Evolutionary conservation across 2,329 filamentous ascomycete genomes (phyloP).

Genomic region (Aspergillus transmontanensis): DNA sequence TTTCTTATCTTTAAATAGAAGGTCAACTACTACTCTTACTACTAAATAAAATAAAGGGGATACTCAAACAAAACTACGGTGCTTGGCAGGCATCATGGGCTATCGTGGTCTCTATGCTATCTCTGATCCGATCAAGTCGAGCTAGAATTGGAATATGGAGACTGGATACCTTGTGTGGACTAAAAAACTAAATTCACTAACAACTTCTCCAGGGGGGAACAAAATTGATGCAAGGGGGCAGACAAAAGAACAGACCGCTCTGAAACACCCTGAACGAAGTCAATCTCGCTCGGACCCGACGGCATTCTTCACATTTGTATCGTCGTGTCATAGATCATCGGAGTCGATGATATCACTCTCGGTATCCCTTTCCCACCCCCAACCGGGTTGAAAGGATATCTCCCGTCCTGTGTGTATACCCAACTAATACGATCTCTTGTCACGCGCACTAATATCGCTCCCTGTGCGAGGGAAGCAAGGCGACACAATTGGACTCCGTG

Average conservation of each 20-base stretch:
- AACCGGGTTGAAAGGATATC: neutral
- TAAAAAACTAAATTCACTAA: neutral
- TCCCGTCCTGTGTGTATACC: slow-evolving; percentile 6
- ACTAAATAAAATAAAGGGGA: neutral
- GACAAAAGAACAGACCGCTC: neutral
- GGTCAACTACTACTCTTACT: too few species aligned
- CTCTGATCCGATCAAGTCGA: neutral
- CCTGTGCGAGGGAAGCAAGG: slow-evolving; percentile 1
- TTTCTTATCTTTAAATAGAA: too few species aligned
- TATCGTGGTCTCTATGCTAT: neutral
- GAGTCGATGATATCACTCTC: slow-evolving; percentile 3
- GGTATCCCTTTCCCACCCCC: neutral
- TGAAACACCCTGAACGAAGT: neutral
- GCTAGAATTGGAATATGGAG: neutral
- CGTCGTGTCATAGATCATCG: neutral
- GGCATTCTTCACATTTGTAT: neutral
- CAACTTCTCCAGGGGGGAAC: neutral
- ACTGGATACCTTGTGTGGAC: neutral
- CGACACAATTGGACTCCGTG: neutral
- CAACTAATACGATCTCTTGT: neutral
- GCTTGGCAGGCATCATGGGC: neutral
- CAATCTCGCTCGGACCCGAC: slow-evolving; percentile 3
- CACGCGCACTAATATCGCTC: slow-evolving; percentile 5
- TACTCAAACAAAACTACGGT: neutral
- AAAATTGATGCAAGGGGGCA: slow-evolving; percentile 4